Conservation (phyloP, 768 basidiomycete genomes). For the Leucogyrophana mollusca region DNA sequence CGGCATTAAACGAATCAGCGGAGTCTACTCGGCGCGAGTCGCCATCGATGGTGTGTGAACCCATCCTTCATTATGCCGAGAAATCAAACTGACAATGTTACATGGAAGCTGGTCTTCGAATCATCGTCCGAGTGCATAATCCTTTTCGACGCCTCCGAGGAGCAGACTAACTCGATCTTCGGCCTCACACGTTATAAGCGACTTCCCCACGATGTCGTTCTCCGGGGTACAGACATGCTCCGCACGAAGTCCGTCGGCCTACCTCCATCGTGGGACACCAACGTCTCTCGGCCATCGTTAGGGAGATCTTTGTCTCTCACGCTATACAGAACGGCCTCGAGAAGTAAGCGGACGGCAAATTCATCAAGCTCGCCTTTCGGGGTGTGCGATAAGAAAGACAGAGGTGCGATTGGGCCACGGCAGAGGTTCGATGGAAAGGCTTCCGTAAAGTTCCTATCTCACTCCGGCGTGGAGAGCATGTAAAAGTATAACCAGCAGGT, state of each 20-base stretch:
- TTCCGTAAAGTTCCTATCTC: slow-evolving; percentile 8
- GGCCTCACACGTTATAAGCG: not conserved
- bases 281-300: too few relatives aligned
- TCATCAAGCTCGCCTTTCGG: too few relatives aligned
- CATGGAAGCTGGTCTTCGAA: slow-evolving; percentile 3
- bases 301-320: too few relatives aligned
- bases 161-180: not conserved
- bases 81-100: slow-evolving; percentile 1
- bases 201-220: not conserved
- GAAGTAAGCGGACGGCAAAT: too few relatives aligned
- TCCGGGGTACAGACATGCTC: too few relatives aligned
- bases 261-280: too few relatives aligned
- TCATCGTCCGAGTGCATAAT: slow-evolving; percentile 2
- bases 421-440: too few relatives aligned
- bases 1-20: slow-evolving; percentile 1
- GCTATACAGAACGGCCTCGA: too few relatives aligned
- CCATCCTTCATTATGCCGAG: not conserved
- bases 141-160: slow-evolving; percentile 2
- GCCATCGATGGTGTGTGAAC: slow-evolving; percentile 9
- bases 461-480: slow-evolving; percentile 14
- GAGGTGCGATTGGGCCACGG: too few relatives aligned
- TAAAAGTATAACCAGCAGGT: slow-evolving; percentile 1
- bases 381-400: too few relatives aligned
- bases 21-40: slow-evolving; percentile 1
- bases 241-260: too few relatives aligned